A percentile compares a stretch with the other conserved stretches of the same genome.
These are phyloP conservation scores for Colletotrichum lini DNA, from an alignment of 2,329 filamentous ascomycete species.

Conservation along the genomic window DNA sequence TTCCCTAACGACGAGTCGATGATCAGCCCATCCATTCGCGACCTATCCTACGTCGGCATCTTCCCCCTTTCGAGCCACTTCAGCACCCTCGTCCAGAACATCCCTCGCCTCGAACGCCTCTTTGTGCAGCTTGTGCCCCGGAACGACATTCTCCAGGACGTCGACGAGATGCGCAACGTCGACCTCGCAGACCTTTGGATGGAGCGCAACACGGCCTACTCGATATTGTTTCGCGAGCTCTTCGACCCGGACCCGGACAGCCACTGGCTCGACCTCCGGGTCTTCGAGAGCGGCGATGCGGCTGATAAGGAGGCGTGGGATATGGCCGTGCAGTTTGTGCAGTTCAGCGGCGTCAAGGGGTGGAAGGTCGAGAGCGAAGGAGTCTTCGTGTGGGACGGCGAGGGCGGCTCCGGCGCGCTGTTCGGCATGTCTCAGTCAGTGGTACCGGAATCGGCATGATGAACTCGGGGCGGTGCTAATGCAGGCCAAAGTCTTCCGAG, in stretches of 20 bases:
- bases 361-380: constrained; percentile 63
- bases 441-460: constrained; percentile 31
- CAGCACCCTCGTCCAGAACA: constrained; percentile 60
- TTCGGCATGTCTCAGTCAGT: constrained; percentile 42
- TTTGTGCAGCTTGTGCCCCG: constrained; percentile 66
- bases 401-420: constrained; percentile 29
- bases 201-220: constrained; percentile 67
- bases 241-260: constrained; percentile 48
- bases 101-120: constrained; percentile 66
- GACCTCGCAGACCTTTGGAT: constrained; percentile 65
- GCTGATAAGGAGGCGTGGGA: constrained; percentile 63
- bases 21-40: constrained; percentile 59
- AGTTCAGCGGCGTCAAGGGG: constrained; percentile 51
- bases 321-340: constrained; percentile 58
- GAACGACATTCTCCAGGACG: constrained; percentile 51
- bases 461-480: constrained; percentile 23
- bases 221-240: constrained; percentile 59
- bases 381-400: constrained; percentile 55
- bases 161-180: constrained; percentile 55
- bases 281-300: constrained; percentile 66
- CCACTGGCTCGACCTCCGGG: constrained; percentile 58
- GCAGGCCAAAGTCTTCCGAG: constrained; percentile 36
- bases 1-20: constrained; percentile 54
- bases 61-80: constrained; percentile 78
- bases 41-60: constrained; percentile 74